These are phyloP conservation scores for Russula abietina DNA, from an alignment of 768 basidiomycete genomes.

Conservation along the genomic window DNA sequence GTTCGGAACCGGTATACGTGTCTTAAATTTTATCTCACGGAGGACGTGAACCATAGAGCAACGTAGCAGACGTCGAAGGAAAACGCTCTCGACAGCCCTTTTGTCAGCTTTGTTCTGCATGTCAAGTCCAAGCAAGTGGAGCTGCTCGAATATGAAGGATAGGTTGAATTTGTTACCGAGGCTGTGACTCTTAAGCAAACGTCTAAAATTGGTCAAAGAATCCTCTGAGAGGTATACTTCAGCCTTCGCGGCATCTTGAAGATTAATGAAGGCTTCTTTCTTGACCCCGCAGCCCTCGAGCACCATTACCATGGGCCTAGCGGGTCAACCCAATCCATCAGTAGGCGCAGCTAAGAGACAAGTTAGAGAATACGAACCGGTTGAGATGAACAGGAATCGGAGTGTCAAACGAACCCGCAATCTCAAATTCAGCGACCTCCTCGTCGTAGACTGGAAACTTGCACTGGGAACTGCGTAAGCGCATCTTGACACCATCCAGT, in stretches of 20 bases:
- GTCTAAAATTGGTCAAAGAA: conserved; percentile 36
- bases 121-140: conserved; percentile 46
- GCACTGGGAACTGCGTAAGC: conserved; percentile 64
- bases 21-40: conserved; percentile 68
- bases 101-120: conserved; percentile 35
- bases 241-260: conserved; percentile 57
- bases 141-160: conserved; percentile 43
- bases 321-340: not conserved
- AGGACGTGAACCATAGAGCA: conserved; percentile 60
- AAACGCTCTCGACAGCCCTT: conserved; percentile 45
- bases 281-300: conserved; percentile 70
- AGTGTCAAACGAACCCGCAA: conserved; percentile 54
- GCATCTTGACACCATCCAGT: conserved; percentile 59
- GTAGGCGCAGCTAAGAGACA: not conserved
- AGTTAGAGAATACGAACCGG: conserved; percentile 39
- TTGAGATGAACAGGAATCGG: conserved; percentile 68
- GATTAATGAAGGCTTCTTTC: conserved; percentile 48
- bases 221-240: conserved; percentile 55
- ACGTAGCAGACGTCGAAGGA: conserved; percentile 51
- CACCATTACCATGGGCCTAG: conserved; percentile 67
- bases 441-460: conserved; percentile 57
- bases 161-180: conserved; percentile 47
- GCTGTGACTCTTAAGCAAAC: conserved; percentile 46
- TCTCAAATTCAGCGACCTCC: conserved; percentile 57
- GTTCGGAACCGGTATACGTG: conserved; percentile 66